Percentiles rank a stretch among this genome's conserved stretches.
Conservation (phyloP, 257 asterid genomes). For the Craterostigma plantagineum region DNA sequence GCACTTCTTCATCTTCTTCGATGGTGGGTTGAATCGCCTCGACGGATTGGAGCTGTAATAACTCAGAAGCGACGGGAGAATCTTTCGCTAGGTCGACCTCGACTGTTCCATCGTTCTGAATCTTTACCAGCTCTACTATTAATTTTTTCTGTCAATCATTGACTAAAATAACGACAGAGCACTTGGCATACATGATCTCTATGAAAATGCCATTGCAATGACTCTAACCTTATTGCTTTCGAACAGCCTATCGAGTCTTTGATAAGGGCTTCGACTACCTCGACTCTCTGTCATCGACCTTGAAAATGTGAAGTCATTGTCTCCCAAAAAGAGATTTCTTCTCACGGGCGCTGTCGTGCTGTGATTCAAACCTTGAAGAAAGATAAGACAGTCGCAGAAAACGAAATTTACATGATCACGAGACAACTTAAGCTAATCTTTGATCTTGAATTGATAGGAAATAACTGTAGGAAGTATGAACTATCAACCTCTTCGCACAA, state of each 20-base stretch:
- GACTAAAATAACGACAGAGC: no score
- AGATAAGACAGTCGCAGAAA: no score
- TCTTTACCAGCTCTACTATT: slow-evolving; percentile 60
- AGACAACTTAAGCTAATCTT: no score
- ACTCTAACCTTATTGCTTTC: slow-evolving; percentile 72
- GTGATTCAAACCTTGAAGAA: slow-evolving; percentile 40
- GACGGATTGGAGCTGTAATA: slow-evolving; percentile 50
- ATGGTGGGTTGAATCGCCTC: slow-evolving; percentile 25
- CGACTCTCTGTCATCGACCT: slow-evolving; percentile 63
- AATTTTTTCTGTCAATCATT: slow-evolving; percentile 32
- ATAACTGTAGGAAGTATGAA: no score
- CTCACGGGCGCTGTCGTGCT: slow-evolving; percentile 56
- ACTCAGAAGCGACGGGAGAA: slow-evolving; percentile 69
- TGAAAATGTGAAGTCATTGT: slow-evolving; percentile 23
- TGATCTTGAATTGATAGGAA: no score
- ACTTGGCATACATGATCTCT: no score
- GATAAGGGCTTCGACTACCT: slow-evolving; percentile 36
- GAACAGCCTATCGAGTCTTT: slow-evolving; percentile 51
- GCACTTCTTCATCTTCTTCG: slow-evolving; percentile 30
- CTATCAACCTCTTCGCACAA: no score
- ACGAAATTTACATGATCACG: no score
- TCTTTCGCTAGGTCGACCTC: slow-evolving; percentile 72
- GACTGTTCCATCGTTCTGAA: slow-evolving; percentile 86
- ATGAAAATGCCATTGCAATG: no score
- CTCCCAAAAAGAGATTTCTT: slow-evolving; percentile 33